phyloP scores from a whole-genome alignment of 371 early-diverging fungal genomes.

The Apophysomyces sp. region DNA sequence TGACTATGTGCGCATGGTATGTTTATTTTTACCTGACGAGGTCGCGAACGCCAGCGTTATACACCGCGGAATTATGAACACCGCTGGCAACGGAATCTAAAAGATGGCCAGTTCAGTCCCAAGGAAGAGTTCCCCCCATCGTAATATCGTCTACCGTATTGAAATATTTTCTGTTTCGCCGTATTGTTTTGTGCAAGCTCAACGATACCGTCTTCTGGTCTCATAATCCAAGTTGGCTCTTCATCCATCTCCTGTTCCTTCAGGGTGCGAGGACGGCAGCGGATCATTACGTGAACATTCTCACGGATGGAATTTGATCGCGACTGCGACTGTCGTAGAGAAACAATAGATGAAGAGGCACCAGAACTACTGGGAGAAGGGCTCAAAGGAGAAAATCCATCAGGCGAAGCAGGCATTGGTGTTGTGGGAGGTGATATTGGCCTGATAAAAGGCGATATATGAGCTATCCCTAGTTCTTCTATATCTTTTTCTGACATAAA shows the following conservation, averaged over 20 bases:
- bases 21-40: slow-evolving; percentile 30
- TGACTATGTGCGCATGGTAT: neutral
- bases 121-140: neutral
- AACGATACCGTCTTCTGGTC: slow-evolving; percentile 15
- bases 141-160: slow-evolving; percentile 12
- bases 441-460: neutral
- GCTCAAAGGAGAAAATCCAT: neutral
- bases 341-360: neutral
- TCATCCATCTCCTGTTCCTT: slow-evolving; percentile 16
- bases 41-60: slow-evolving; percentile 26
- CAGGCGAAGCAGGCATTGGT: neutral
- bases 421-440: neutral
- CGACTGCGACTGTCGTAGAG: neutral
- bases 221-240: slow-evolving; percentile 23
- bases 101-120: neutral
- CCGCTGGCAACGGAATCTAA: slow-evolving; percentile 13
- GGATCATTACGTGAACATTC: slow-evolving; percentile 43
- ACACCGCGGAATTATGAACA: slow-evolving; percentile 24
- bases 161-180: neutral
- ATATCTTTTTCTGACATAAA: neutral
- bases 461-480: neutral
- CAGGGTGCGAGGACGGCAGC: slow-evolving; percentile 35
- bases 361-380: neutral
- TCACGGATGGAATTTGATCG: slow-evolving; percentile 9
- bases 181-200: neutral